These are phyloP conservation scores for Colletotrichum nymphaeae DNA, from an alignment of 2,329 filamentous ascomycete species.

Conservation along the genomic window DNA sequence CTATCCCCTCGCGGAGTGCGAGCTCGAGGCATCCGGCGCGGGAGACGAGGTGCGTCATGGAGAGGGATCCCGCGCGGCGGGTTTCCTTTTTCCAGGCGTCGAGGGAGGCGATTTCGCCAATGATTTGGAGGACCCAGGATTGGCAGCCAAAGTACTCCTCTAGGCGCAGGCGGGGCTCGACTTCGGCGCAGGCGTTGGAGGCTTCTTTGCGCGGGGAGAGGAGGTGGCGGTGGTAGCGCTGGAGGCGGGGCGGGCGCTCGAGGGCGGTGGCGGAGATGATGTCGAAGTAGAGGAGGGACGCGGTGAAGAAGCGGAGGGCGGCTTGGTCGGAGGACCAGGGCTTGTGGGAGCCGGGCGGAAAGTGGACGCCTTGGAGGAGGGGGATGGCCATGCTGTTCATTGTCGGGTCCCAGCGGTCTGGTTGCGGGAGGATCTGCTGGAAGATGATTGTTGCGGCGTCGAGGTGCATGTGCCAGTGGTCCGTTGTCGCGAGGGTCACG, in stretches of 20 bases:
- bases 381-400: conserved; percentile 40
- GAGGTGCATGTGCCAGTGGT: conserved; percentile 62
- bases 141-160: conserved; percentile 50
- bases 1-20: conserved; percentile 36
- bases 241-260: conserved; percentile 54
- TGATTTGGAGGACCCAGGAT: conserved; percentile 67
- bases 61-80: conserved; percentile 55
- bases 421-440: conserved; percentile 53
- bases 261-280: conserved; percentile 61
- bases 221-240: conserved; percentile 52
- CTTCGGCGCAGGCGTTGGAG: conserved; percentile 28
- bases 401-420: conserved; percentile 50
- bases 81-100: conserved; percentile 66
- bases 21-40: conserved; percentile 33
- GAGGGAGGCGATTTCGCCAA: conserved; percentile 65
- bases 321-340: conserved; percentile 59
- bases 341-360: conserved; percentile 40
- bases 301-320: conserved; percentile 59
- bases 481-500: conserved; percentile 55
- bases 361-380: conserved; percentile 17
- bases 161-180: conserved; percentile 49
- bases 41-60: conserved; percentile 56
- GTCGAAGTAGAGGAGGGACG: conserved; percentile 60
- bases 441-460: conserved; percentile 63
- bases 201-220: conserved; percentile 46